Evolutionary conservation across 1,284 basidiomycete genomes (phyloP).

Genomic region (Gymnopus androsaceus): DNA sequence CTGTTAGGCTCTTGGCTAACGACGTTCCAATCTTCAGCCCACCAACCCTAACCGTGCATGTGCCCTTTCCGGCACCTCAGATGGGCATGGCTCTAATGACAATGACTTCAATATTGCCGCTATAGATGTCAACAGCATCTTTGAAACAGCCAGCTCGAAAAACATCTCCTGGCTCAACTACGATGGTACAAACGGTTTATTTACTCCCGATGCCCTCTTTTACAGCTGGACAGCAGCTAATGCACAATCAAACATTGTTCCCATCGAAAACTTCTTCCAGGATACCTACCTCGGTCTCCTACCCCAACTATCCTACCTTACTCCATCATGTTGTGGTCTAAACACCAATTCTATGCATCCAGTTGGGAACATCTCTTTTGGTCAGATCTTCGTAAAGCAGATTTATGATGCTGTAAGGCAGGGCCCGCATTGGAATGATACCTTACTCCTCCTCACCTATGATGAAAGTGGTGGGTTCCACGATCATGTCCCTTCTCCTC

Average conservation of each 20-base stretch:
- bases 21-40: slow-evolving; percentile 17
- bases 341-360: slow-evolving; percentile 26
- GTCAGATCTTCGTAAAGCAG: slow-evolving; percentile 25
- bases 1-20: background rate
- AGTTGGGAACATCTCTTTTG: slow-evolving; percentile 20
- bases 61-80: slow-evolving; percentile 25
- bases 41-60: slow-evolving; percentile 29
- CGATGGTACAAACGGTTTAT: slow-evolving; percentile 22
- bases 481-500: slow-evolving; percentile 28
- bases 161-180: slow-evolving; percentile 28
- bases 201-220: slow-evolving; percentile 22
- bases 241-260: slow-evolving; percentile 21
- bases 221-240: slow-evolving; percentile 24
- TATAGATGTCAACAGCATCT: slow-evolving; percentile 21
- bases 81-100: slow-evolving; percentile 28
- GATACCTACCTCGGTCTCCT: slow-evolving; percentile 23
- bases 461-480: slow-evolving; percentile 28
- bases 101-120: slow-evolving; percentile 15
- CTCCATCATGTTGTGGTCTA: slow-evolving; percentile 25
- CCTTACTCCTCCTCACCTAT: slow-evolving; percentile 26
- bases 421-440: slow-evolving; percentile 24
- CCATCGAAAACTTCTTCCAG: slow-evolving; percentile 27
- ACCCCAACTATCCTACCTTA: slow-evolving; percentile 27
- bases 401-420: slow-evolving; percentile 26
- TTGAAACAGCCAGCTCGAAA: slow-evolving; percentile 23